These are phyloP conservation scores for Letharia lupina DNA, from an alignment of 495 filamentous ascomycete genomes.

Conservation along the genomic window DNA sequence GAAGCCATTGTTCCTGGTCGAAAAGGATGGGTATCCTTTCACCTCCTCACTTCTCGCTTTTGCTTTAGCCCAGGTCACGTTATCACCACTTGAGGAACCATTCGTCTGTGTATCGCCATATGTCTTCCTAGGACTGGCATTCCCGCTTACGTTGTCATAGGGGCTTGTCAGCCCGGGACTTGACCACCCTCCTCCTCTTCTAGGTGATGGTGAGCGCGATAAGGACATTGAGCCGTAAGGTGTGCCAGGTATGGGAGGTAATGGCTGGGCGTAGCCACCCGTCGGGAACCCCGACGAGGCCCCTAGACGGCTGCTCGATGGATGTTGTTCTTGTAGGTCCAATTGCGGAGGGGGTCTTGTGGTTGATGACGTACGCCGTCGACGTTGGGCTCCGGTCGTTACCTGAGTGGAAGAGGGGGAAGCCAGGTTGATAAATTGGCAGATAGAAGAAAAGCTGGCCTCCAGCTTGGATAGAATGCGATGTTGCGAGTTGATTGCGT, in stretches of 20 bases:
- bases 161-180: conserved; percentile 67
- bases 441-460: background rate
- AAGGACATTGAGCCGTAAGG: conserved; percentile 54
- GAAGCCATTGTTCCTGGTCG: conserved; percentile 70
- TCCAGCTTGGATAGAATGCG: background rate
- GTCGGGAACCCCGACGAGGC: conserved; percentile 26
- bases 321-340: conserved; percentile 18
- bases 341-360: conserved; percentile 22
- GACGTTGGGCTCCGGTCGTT: conserved; percentile 22
- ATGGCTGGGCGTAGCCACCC: conserved; percentile 25
- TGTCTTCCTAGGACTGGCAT: conserved; percentile 53
- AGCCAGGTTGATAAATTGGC: conserved; percentile 22
- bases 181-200: conserved; percentile 75
- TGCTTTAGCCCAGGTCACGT: conserved; percentile 69
- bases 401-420: conserved; percentile 23
- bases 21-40: conserved; percentile 72
- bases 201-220: conserved; percentile 76
- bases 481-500: background rate
- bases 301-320: conserved; percentile 22
- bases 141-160: conserved; percentile 50
- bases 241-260: conserved; percentile 26
- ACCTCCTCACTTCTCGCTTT: conserved; percentile 71
- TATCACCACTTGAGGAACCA: conserved; percentile 36
- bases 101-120: conserved; percentile 27
- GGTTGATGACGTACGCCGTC: conserved; percentile 25